Evolutionary conservation across 2,329 filamentous ascomycete genomes (phyloP).

Genomic region (Colletotrichum liaoningense): DNA sequence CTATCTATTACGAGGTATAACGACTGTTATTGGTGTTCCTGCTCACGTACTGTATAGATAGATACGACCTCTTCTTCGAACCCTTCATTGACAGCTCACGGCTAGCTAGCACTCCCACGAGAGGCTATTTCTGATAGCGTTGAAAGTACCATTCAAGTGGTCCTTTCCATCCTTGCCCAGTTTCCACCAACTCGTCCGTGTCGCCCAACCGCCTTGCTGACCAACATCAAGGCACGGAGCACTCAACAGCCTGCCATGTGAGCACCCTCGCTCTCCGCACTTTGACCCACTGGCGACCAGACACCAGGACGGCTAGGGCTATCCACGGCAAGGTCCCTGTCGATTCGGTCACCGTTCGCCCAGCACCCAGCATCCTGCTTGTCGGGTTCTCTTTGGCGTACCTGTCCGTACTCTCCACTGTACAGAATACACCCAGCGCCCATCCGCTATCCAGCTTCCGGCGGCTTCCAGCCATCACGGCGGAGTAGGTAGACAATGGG

Average conservation of each 20-base stretch:
- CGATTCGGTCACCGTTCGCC: slow-evolving; percentile 2
- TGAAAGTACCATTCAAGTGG: slow-evolving; percentile 1
- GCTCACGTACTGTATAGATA: background rate
- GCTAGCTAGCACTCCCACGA: background rate
- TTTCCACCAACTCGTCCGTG: background rate
- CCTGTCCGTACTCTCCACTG: background rate
- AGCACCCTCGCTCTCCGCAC: slow-evolving; percentile 16
- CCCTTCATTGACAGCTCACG: background rate
- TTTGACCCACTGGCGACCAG: slow-evolving; percentile 1
- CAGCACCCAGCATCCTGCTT: background rate
- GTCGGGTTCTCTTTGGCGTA: background rate
- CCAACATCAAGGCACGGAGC: slow-evolving; percentile 33
- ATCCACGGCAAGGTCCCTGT: slow-evolving; percentile 3
- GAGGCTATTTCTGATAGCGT: background rate
- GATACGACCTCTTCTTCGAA: background rate
- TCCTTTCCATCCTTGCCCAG: background rate
- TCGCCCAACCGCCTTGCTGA: slow-evolving; percentile 17
- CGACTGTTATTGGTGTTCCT: background rate
- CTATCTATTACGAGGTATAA: background rate
- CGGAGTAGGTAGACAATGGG: no score
- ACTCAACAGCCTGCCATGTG: slow-evolving; percentile 27
- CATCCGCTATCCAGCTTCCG: background rate
- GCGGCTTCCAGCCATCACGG: background rate
- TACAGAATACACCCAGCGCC: background rate
- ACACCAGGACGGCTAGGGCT: background rate